Evolutionary conservation across 176 grass and related monocot genomes (phyloP).

Genomic region (Cenchrus fungigraminus): DNA sequence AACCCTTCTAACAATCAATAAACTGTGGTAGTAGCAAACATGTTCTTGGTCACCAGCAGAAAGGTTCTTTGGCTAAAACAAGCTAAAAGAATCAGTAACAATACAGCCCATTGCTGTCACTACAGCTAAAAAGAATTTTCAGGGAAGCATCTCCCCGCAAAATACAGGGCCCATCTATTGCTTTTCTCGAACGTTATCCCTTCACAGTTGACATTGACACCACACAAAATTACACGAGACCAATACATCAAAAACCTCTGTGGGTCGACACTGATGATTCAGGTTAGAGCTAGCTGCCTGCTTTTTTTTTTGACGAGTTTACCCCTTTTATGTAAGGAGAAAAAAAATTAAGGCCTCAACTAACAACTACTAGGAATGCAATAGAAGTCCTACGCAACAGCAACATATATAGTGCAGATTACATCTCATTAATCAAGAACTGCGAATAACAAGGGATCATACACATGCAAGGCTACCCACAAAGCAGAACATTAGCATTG

Average conservation of each 20-base stretch:
- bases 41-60: neutral
- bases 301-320: neutral
- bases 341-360: neutral
- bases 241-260: neutral
- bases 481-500: constrained; percentile 20
- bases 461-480: neutral
- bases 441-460: neutral
- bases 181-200: neutral
- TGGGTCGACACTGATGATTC: neutral
- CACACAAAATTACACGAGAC: neutral
- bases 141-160: constrained; percentile 4
- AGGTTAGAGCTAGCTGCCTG: neutral
- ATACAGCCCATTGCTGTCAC: neutral
- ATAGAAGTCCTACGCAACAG: neutral
- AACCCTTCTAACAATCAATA: neutral
- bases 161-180: constrained; percentile 4
- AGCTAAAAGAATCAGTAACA: neutral
- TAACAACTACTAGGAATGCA: neutral
- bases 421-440: neutral
- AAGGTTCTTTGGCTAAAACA: constrained; percentile 26
- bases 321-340: neutral
- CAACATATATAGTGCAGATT: neutral
- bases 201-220: neutral
- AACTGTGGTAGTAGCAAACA: neutral
- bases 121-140: constrained; percentile 25